Conservation (phyloP, 169 alveolate species). For the Toxoplasma gondii region DNA sequence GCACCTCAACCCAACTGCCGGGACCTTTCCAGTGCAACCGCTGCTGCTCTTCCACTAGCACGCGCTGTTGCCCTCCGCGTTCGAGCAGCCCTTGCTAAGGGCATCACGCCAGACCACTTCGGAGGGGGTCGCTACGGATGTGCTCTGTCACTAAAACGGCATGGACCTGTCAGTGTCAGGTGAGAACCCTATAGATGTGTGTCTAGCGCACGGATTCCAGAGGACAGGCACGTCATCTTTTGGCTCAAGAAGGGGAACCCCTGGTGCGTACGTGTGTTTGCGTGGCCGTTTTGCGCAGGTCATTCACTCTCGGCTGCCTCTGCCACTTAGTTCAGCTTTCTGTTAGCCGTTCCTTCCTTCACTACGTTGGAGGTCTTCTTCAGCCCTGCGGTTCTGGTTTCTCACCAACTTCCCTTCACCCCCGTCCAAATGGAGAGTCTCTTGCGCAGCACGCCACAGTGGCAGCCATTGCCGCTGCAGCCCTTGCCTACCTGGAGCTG, state of each 20-base stretch:
- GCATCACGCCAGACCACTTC: not conserved
- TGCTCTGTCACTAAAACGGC: not conserved
- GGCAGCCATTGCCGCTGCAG: slow-evolving; percentile 29
- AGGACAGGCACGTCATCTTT: too few relatives aligned
- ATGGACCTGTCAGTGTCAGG: slow-evolving; percentile 37
- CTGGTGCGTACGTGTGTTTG: too few relatives aligned
- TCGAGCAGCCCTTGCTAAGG: not conserved
- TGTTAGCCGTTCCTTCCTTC: not conserved
- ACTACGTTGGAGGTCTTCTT: not conserved
- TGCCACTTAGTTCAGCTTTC: slow-evolving; percentile 33
- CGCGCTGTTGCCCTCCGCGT: slow-evolving; percentile 24
- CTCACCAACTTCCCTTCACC: not conserved
- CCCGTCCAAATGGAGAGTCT: not conserved
- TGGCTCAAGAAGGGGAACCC: too few relatives aligned
- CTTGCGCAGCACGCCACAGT: slow-evolving; percentile 5
- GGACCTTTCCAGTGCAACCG: not conserved
- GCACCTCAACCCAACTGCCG: not conserved
- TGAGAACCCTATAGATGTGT: not conserved
- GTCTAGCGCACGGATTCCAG: too few relatives aligned
- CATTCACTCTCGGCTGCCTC: slow-evolving; percentile 16
- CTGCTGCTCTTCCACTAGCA: not conserved
- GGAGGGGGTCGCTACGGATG: slow-evolving; percentile 7
- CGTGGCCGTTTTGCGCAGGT: not conserved
- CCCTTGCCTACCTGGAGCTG: not conserved
- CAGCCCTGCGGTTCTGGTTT: not conserved